Conservation (phyloP, 1,284 basidiomycete genomes). For the Amylostereum chailletii region DNA sequence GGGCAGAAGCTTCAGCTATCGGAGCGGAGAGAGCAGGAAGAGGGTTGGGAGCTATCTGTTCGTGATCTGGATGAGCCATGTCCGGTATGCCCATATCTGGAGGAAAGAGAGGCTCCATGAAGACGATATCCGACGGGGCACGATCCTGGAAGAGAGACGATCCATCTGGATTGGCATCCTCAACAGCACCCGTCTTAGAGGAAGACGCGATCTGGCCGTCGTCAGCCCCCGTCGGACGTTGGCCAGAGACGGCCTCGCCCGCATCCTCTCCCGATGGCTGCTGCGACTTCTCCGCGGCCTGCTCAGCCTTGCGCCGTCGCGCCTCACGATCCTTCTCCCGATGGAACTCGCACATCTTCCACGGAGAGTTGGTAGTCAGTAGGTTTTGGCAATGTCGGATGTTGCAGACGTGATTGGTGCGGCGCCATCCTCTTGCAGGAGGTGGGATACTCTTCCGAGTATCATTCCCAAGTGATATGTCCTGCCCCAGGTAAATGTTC, state of each 20-base stretch:
- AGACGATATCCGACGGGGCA: slow-evolving; percentile 6
- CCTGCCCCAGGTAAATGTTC: no score
- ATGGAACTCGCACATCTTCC: slow-evolving; percentile 38
- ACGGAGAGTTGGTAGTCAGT: slow-evolving; percentile 29
- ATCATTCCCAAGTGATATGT: no score
- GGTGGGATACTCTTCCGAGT: slow-evolving; percentile 15
- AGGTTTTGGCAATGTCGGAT: slow-evolving; percentile 35
- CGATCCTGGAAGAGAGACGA: neutral
- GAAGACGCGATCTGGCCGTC: no score
- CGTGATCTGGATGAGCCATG: neutral
- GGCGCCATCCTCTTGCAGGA: slow-evolving; percentile 23
- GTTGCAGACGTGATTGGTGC: slow-evolving; percentile 30
- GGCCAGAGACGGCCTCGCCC: neutral
- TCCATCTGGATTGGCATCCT: no score
- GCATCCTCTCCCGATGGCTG: slow-evolving; percentile 3
- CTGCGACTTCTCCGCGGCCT: slow-evolving; percentile 16
- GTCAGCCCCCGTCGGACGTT: no score
- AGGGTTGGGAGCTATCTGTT: neutral
- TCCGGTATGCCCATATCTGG: slow-evolving; percentile 1
- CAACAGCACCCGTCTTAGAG: no score
- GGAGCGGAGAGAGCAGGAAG: neutral
- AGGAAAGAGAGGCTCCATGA: slow-evolving; percentile 17
- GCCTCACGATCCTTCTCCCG: slow-evolving; percentile 25
- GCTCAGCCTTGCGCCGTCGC: slow-evolving; percentile 21
- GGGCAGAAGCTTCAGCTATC: no score